Conservation (phyloP, 352 stramenopile species). For the Pythium brassicae region DNA sequence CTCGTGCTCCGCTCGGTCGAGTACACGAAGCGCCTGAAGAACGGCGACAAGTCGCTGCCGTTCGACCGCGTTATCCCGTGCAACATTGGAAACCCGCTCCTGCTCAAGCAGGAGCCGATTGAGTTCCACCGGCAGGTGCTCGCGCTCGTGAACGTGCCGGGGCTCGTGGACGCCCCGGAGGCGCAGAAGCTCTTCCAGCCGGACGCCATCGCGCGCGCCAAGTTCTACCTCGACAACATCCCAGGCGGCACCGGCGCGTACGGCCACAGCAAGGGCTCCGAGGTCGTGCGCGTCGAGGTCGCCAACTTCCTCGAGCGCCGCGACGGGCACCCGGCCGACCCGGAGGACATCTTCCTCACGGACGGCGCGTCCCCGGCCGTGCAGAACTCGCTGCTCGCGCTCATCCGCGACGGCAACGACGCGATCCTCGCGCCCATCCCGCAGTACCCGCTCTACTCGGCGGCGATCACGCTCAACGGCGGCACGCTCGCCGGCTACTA, state of each 20-base stretch:
- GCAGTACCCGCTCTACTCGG: slow-evolving; percentile 99
- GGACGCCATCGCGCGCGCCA: slow-evolving; percentile 85
- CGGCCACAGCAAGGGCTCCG: slow-evolving; percentile 89
- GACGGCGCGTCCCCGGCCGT: slow-evolving; percentile 96
- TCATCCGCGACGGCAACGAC: slow-evolving; percentile 87
- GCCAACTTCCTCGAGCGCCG: slow-evolving; percentile 85
- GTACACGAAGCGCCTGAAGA: slow-evolving; percentile 62
- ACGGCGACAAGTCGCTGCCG: slow-evolving; percentile 65
- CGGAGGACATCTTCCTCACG: slow-evolving; percentile 96
- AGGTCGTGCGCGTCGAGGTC: slow-evolving; percentile 87
- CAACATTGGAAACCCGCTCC: slow-evolving; percentile 98
- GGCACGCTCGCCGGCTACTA: slow-evolving; percentile 96
- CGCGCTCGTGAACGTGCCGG: slow-evolving; percentile 85
- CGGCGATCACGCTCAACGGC: slow-evolving; percentile 93
- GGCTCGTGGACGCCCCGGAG: slow-evolving; percentile 80
- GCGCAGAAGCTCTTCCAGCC: slow-evolving; percentile 77
- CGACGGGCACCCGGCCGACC: slow-evolving; percentile 88
- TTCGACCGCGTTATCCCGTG: slow-evolving; percentile 96
- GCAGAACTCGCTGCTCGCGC: slow-evolving; percentile 87
- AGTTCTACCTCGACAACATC: slow-evolving; percentile 85
- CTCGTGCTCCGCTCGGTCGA: slow-evolving; percentile 81
- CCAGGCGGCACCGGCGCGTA: slow-evolving; percentile 90
- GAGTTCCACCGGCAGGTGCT: slow-evolving; percentile 93
- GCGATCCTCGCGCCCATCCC: slow-evolving; percentile 97
- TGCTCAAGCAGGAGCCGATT: slow-evolving; percentile 93